Base-by-base conservation (phyloP, 208 protist genomes). In the Acanthamoeba lenticulata region DNA sequence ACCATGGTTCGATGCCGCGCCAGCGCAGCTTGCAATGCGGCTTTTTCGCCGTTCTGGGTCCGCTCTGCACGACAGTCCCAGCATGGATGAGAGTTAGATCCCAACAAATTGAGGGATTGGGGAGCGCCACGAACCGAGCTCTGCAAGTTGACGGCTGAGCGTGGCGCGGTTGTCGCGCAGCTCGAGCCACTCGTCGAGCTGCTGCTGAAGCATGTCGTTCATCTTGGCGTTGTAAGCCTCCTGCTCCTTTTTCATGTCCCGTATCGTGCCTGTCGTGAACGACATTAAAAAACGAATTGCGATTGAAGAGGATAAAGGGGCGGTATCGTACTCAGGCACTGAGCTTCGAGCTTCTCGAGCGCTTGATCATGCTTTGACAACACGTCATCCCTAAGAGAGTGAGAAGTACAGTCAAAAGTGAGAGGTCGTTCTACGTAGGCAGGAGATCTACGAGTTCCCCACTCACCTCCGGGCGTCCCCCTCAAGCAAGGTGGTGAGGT, bases 181-280 rank as follows among this genome's bases (percentile, higher is more conserved):
- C 69, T 21, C 32, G 24, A 81, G 6, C 69, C 69, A 81, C 38
- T 24, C 69, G 11, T 81, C 34, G 19, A 81, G 36, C 38, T 81
- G 69, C 4, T 81, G 36, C 5, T 81, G 69, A 36, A 81, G 40
- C 69, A 45, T 81, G 69, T 29, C 69, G 34, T 47, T 45, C 69
- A 81, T 81, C 40, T 81, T 81, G 27, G 69, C 69, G 38, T 81
- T 81, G 69, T 81, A 81, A 13, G 69, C 69, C 38, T 40, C 69
- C 21, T 81, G 69, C 19, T 81, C 69, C 27, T 47, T 81, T 19
- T 81, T 81, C 69, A 81, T 47, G 21, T 40, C 69, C 1, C 40
- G 69, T 47, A 81, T 81, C 6, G 69, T 81, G 38, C 21, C 69
- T 81, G 38, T 19, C 11, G 60, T 38, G 3, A 52, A 34, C 57